Base-by-base conservation (phyloP, 345 rosid species). In the Erucastrum elatum region DNA sequence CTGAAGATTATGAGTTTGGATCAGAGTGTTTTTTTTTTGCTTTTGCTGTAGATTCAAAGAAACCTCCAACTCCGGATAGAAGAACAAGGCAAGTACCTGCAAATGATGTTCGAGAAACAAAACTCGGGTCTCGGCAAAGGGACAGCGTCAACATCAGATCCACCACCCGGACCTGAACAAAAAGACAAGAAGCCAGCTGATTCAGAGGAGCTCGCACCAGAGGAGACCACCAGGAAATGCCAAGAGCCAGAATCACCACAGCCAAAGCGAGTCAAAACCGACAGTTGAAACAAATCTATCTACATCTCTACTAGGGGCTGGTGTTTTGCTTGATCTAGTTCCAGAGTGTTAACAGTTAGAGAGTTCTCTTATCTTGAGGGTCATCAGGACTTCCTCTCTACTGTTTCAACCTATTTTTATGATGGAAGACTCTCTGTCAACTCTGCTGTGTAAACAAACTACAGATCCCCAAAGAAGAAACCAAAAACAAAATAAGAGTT, bases 71-170 rank as follows among this genome's bases (percentile, higher is more conserved):
- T 94, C 77, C 90, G 91, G n/a, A 90, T 94, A 82, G 98, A 94
- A 87, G 98, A 94, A 85, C 97, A 94, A 82, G 98, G 98, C 66
- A 88, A 86, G 86, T 82, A 88, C 86, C 92, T 94, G 74, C 96
- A 94, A 78, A 87, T 86, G 97, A 94, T 94, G 97, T 94, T 94
- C 71, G 97, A 92, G 92, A 90, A 89, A 86, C 98, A 94, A 81
- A 87, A 85, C 79, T 83, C 96, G 0, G 92, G 89, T 70, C 66
- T 76, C n/a, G 82, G 83, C 78, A 85, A 82, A 87, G 81, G 84
- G 64, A 90, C 90, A 82, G 81, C 82, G 59, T 70, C 94, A 8
- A 80, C 94, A 56, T 80, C 80, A 64, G 83, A 80, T 70, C 33
- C 76, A 0, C 41, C 76, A 44, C 29, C 86, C 88, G 59, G 71